Base-by-base conservation (phyloP, 306 rosid genomes). In the Argentina anserina region DNA sequence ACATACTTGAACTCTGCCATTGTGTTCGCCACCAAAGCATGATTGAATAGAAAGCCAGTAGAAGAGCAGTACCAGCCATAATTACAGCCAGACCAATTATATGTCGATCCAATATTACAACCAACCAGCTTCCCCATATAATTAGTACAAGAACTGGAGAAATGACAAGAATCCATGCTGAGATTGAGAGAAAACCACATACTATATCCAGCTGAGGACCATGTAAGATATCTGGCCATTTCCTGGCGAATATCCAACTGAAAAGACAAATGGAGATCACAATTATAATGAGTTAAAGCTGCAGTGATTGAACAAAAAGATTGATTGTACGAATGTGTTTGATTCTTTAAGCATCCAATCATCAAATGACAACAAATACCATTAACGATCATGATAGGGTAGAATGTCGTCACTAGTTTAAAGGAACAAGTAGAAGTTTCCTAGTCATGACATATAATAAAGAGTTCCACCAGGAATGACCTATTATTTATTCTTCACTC, bases 1-100 rank as follows among this genome's bases (percentile, higher is more conserved):
- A 75, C 99, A 77, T 91, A 95, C 99, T 95, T 90, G 99, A 95
- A 89, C 99, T 95, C 87, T 95, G 99, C 99, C 99, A 95, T 78
- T 91, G 99, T 42, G 99, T 90, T 91, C 99, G 92, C 99, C 99
- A 95, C 99, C 99, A 95, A 62, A 95, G 90, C 99, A 95, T 91
- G 81, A 95, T 95, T 9, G 99, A 91, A 88, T 95, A 95, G 79
- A 95, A 95, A 37, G 99, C 96, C 87, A 95, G 76, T 39, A 95
- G 79, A 76, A 95, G 99, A 81, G 99, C 97, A 46, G 97, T 91
- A 71, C 99, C 99, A 60, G 97, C 99, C 99, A 95, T 95, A 76
- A 95, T 84, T 46, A 95, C 97, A 56, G 99, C 99, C 85, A 95
- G 84, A 74, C 99, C 99, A 83, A 92, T 87, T 78, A 95, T 84